A percentile compares a stretch with the other conserved stretches of the same genome.
phyloP scores from a whole-genome alignment of 2,329 filamentous ascomycete genomes.

The Aurifilum marmelostoma region DNA sequence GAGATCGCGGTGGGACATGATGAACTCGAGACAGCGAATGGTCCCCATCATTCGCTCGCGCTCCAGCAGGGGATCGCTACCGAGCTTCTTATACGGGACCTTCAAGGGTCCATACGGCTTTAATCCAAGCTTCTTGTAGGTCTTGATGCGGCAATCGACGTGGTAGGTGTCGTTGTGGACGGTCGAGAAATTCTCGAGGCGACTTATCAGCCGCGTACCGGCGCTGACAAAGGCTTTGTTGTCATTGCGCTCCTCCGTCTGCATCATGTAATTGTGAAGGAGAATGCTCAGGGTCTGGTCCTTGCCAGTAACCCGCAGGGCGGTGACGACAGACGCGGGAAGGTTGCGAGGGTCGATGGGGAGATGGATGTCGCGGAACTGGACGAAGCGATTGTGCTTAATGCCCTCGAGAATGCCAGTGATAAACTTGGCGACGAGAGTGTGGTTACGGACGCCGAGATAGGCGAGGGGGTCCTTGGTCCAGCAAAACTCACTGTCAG shows the following conservation, averaged over 20 bases:
- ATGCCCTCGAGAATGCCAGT: slow-evolving; percentile 13
- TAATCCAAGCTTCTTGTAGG: slow-evolving; percentile 18
- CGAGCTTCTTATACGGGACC: slow-evolving; percentile 14
- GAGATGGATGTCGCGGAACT: slow-evolving; percentile 15
- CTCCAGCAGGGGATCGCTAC: background rate
- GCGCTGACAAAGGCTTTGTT: slow-evolving; percentile 30
- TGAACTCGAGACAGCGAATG: slow-evolving; percentile 30
- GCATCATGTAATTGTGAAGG: slow-evolving; percentile 36
- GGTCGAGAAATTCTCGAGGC: slow-evolving; percentile 24
- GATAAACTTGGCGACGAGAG: slow-evolving; percentile 14
- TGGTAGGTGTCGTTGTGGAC: slow-evolving; percentile 21
- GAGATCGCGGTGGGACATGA: slow-evolving; percentile 31
- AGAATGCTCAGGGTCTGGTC: slow-evolving; percentile 31
- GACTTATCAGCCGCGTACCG: slow-evolving; percentile 26
- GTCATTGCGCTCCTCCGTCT: slow-evolving; percentile 28
- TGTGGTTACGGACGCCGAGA: slow-evolving; percentile 21
- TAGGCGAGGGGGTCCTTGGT: slow-evolving; percentile 20
- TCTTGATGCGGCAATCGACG: slow-evolving; percentile 16
- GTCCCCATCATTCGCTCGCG: background rate
- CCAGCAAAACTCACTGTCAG: slow-evolving; percentile 24
- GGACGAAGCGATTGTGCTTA: background rate
- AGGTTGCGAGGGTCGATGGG: slow-evolving; percentile 19
- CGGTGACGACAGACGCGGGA: slow-evolving; percentile 18
- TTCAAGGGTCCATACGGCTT: slow-evolving; percentile 23
- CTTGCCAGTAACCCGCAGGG: slow-evolving; percentile 15